Percentiles rank a stretch among this genome's conserved stretches.
These are phyloP conservation scores for Suillus lakei DNA, from an alignment of 768 basidiomycete genomes.

Conservation along the genomic window DNA sequence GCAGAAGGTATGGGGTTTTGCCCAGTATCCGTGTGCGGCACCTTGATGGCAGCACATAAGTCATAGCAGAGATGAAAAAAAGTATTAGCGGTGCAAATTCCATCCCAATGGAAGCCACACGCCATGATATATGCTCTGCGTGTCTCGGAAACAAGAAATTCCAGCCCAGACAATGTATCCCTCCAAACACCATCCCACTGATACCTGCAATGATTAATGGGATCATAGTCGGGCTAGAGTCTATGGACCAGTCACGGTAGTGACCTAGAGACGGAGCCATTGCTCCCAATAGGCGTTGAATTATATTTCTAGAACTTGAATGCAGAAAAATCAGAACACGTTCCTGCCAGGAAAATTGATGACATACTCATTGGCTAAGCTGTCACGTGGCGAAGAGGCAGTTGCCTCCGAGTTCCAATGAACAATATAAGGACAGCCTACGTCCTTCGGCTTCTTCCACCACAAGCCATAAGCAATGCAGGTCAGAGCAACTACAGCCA, in stretches of 20 bases:
- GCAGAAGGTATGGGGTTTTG: too few species aligned
- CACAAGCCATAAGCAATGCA: background rate
- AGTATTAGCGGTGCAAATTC: too few species aligned
- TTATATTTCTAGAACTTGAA: too few species aligned
- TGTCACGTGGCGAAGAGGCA: background rate
- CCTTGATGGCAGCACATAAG: too few species aligned
- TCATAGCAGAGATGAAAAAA: too few species aligned
- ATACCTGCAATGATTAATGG: background rate
- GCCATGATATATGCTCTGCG: background rate
- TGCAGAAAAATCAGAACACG: background rate
- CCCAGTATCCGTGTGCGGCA: too few species aligned
- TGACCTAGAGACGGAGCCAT: too few species aligned
- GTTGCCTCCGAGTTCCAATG: background rate
- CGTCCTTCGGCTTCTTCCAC: background rate
- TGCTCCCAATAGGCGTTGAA: too few species aligned
- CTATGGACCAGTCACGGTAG: too few species aligned
- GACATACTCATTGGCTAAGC: background rate
- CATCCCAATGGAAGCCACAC: background rate
- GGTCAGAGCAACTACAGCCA: background rate
- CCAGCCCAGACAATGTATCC: background rate
- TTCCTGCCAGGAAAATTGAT: background rate
- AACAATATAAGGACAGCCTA: background rate
- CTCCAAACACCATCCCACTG: background rate
- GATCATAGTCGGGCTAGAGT: too few species aligned
- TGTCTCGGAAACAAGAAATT: background rate